Conservation (phyloP, 1,284 basidiomycete genomes). For the Ustilago sp. region DNA sequence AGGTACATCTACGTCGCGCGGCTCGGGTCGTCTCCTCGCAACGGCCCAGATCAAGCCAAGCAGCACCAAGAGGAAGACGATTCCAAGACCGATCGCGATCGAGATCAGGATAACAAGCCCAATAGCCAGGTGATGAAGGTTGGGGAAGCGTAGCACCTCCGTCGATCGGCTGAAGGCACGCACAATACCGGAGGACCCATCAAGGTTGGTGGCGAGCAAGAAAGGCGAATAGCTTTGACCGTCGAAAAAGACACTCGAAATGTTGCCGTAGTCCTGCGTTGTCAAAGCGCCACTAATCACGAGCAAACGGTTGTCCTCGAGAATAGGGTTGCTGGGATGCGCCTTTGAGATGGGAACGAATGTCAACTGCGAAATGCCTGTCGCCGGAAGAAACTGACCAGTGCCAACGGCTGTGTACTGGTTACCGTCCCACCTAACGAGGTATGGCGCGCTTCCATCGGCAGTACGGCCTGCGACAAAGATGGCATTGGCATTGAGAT, state of each 20-base stretch:
- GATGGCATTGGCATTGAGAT: slow-evolving; percentile 82
- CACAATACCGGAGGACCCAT: slow-evolving; percentile 80
- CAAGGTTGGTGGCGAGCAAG: slow-evolving; percentile 77
- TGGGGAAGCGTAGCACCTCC: slow-evolving; percentile 63
- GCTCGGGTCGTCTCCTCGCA: slow-evolving; percentile 75
- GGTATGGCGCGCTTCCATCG: slow-evolving; percentile 51
- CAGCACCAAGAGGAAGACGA: slow-evolving; percentile 89
- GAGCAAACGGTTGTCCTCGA: slow-evolving; percentile 88
- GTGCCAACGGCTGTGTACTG: slow-evolving; percentile 36
- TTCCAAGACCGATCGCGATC: slow-evolving; percentile 93
- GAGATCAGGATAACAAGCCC: slow-evolving; percentile 96
- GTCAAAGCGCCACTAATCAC: slow-evolving; percentile 84
- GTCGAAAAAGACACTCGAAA: slow-evolving; percentile 82
- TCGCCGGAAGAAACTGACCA: slow-evolving; percentile 72
- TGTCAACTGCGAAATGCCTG: slow-evolving; percentile 82
- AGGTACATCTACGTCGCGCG: slow-evolving; percentile 45
- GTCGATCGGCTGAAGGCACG: slow-evolving; percentile 80
- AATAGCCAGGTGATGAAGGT: slow-evolving; percentile 75
- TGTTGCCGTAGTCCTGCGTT: slow-evolving; percentile 77
- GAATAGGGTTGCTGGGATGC: slow-evolving; percentile 78
- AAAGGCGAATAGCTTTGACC: slow-evolving; percentile 86
- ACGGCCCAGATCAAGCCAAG: slow-evolving; percentile 90
- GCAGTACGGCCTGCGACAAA: slow-evolving; percentile 82
- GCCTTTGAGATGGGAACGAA: slow-evolving; percentile 85
- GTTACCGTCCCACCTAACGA: slow-evolving; percentile 60